Evolutionary conservation across 2,329 filamentous ascomycete genomes (phyloP).

Genomic region (Phialophora chinensis): DNA sequence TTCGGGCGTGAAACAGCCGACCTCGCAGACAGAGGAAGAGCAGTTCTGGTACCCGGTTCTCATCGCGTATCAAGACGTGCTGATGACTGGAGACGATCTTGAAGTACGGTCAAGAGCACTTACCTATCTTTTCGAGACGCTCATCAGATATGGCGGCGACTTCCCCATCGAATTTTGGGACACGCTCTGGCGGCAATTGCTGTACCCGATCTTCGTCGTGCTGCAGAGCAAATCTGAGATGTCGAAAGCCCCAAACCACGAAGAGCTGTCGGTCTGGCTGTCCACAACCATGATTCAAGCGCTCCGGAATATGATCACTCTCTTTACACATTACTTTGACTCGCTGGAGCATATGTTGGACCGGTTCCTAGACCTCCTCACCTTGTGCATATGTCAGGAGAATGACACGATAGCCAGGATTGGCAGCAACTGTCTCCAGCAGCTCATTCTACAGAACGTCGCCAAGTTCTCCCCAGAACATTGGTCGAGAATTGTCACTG

Average conservation of each 20-base stretch:
- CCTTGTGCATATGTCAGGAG: slow-evolving; percentile 96
- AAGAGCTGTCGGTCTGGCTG: slow-evolving; percentile 97
- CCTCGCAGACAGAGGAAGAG: slow-evolving; percentile 87
- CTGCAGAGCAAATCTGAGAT: slow-evolving; percentile 95
- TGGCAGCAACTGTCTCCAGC: slow-evolving; percentile 96
- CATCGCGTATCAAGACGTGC: slow-evolving; percentile 96
- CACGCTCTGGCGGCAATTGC: slow-evolving; percentile 92
- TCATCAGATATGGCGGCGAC: slow-evolving; percentile 86
- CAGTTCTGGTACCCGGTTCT: slow-evolving; percentile 98
- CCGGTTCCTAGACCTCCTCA: slow-evolving; percentile 91
- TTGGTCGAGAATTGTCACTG: slow-evolving; percentile 92
- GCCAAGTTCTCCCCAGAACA: slow-evolving; percentile 85
- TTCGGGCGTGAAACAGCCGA: slow-evolving; percentile 66
- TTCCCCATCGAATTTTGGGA: slow-evolving; percentile 98
- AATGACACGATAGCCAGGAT: slow-evolving; percentile 98
- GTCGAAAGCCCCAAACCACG: slow-evolving; percentile 91
- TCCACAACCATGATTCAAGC: slow-evolving; percentile 99
- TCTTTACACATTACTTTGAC: slow-evolving; percentile 99
- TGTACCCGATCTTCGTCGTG: slow-evolving; percentile 99
- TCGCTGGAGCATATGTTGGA: slow-evolving; percentile 97
- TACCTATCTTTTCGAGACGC: slow-evolving; percentile 94
- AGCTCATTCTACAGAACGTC: slow-evolving; percentile 95
- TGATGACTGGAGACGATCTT: slow-evolving; percentile 98
- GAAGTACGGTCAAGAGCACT: slow-evolving; percentile 88
- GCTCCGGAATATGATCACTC: slow-evolving; percentile 94